Evolutionary conservation across 106 monocot species (phyloP), one percentile per base, ranked within the genome.

Genomic region (Dioscorea alata): DNA sequence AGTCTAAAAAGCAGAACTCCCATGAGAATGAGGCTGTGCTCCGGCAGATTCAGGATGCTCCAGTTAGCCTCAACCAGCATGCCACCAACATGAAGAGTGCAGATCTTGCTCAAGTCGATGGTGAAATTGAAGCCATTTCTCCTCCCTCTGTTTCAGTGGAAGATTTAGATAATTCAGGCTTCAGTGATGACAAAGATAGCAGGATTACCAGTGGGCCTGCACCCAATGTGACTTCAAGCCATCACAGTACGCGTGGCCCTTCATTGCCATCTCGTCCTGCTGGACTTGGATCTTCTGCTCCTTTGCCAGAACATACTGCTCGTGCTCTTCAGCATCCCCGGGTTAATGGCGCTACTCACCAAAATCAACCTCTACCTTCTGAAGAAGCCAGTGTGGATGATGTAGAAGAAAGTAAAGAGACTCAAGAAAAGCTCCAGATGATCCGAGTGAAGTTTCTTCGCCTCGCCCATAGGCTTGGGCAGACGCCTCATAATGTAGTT

Each of bases 401-500:
- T 17, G 63, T 51, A 14, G 97, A 89, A 48, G 97, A 87, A 65
- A 75, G 74, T 79, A 93, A 87, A 77, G 92, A 92, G 63, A 92
- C 83, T 33, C 75, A 84, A 59, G 83, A 99, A 67, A 99, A 92
- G 48, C 97, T 99, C 24, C 92, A 92, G 61, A 90, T 85, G 84
- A 99, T 99, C 50, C 66, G 97, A 33, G 97, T 99, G 18, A 99
- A 92, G 71, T 99, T 99, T 74, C 73, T 99, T 34, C 79, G 97
- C 4, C 83, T 99, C 54, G 90, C 92, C 69, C 74, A 87, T 61
- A 77, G 97, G 63, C 85, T 99, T 67, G 97, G 97, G 23, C 97
- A 99, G 68, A 99, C 97, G 0, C 87, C 92, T 25, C 92, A 99
- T 67, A 99, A 99, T 78, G 91, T 87, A 48, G 97, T 99, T 64